A percentile compares a stretch with the other conserved stretches of the same genome.
phyloP scores from a whole-genome alignment of 345 rosid species.

The Salix udensis region DNA sequence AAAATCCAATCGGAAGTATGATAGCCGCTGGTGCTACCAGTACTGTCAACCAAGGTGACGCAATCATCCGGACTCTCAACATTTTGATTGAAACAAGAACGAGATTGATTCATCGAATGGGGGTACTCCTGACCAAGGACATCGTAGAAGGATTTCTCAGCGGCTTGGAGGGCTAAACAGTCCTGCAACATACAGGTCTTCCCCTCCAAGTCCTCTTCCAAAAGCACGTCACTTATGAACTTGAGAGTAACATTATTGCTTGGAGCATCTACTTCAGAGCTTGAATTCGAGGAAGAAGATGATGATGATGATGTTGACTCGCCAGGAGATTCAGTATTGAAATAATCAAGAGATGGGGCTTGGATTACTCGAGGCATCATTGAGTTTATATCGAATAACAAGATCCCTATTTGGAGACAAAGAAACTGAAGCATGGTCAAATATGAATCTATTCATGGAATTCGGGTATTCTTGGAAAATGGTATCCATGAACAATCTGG shows the following conservation, averaged over 20 bases:
- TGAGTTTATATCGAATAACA: not conserved
- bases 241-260: conserved; percentile 19
- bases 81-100: not conserved
- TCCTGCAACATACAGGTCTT: conserved; percentile 16
- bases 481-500: conserved; percentile 4
- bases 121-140: conserved; percentile 21
- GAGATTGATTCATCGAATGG: not conserved
- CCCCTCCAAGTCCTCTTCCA: conserved; percentile 30
- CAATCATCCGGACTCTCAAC: not conserved
- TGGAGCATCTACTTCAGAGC: conserved; percentile 3
- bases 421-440: conserved; percentile 1
- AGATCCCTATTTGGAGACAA: conserved; percentile 1
- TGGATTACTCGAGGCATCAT: not conserved
- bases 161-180: conserved; percentile 21
- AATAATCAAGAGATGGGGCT: not conserved
- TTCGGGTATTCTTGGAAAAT: conserved; percentile 1
- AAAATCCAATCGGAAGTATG: conserved; percentile 7
- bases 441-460: conserved; percentile 1
- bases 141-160: conserved; percentile 31
- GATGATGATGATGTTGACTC: not conserved
- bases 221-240: conserved; percentile 30
- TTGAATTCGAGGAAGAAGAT: not conserved
- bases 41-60: not conserved
- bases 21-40: not conserved
- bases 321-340: not conserved